Evolutionary conservation across 352 stramenopile species (phyloP).

Genomic region (Phytopythium boreale): DNA sequence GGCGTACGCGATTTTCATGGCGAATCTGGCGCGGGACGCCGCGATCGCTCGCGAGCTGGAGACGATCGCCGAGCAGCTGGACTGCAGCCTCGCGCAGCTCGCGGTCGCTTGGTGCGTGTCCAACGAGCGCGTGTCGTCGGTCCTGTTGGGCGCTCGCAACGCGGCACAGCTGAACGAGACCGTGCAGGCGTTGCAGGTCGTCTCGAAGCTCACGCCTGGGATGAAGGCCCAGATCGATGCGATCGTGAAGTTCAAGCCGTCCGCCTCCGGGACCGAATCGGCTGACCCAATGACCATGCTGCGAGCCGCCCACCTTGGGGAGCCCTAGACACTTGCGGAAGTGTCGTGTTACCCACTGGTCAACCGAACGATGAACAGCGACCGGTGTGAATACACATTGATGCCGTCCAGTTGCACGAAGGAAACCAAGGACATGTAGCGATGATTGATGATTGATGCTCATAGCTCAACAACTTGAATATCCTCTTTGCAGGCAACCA

Average conservation of each 20-base stretch:
- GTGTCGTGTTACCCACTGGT: no score
- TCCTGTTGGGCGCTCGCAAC: constrained; percentile 41
- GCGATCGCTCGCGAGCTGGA: constrained; percentile 19
- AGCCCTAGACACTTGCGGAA: no score
- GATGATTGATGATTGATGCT: no score
- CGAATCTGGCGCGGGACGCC: constrained; percentile 24
- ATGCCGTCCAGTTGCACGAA: no score
- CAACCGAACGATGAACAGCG: no score
- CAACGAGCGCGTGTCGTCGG: constrained; percentile 43
- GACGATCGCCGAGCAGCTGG: constrained; percentile 26
- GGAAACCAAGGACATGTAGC: no score
- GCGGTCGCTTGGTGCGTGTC: constrained; percentile 45
- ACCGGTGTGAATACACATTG: no score
- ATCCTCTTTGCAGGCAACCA: no score
- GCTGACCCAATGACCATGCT: background rate
- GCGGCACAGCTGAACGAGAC: constrained; percentile 52
- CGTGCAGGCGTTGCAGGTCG: constrained; percentile 32
- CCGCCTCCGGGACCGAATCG: background rate
- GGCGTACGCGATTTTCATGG: background rate
- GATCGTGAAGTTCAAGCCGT: constrained; percentile 16
- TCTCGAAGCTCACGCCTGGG: constrained; percentile 39
- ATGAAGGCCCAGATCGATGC: constrained; percentile 45
- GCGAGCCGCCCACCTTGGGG: background rate
- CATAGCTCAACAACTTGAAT: no score
- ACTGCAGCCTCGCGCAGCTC: constrained; percentile 37